Base-by-base conservation (phyloP, 2,329 filamentous ascomycete genomes). In the Cercospora zeae-maydis region DNA sequence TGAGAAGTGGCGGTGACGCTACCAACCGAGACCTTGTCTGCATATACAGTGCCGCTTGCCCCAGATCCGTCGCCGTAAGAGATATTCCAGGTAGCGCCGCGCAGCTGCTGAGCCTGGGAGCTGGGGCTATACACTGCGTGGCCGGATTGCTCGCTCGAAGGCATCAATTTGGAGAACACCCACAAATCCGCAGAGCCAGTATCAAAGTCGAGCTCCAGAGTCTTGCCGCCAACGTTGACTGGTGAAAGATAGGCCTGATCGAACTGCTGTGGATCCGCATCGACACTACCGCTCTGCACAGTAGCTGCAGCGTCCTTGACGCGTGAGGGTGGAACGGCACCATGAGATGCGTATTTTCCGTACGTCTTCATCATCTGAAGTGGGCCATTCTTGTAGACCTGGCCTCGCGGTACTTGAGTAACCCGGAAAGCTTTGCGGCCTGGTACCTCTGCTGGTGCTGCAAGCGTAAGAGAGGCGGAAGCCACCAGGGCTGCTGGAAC, bases 121-220 rank as follows among this genome's bases (percentile, higher is more conserved):
- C 59, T 73, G 3, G 84, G 83, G 45, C 80, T 78, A 76, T 91
- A 91, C 69, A 85, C 73, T 39, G 76, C 72, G 69, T 89, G 87
- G 4, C 84, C 85, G 7, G 74, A 72, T 30, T 82, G 79, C 55
- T 85, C 75, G 14, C 76, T 75, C 4, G 76, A 69, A 4, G 83
- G 73, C 13, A 87, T 83, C 24, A 86, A 79, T 16, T 79, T 80
- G 0, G 87, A 89, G 75, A 88, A 89, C 42, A 86, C 88, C 84
- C 83, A 95, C 88, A 90, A 83, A 76, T 89, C 87, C 45, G 86
- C 81, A 66, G 80, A 88, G 66, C 81, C 88, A 13, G 89, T 92
- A 68, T 92, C 90, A 64, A 92, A 83, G 72, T 91, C 88, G 64
- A 92, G 74, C 63, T 86, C 82, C 66, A 91, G 73, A 2, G 78